Base-by-base conservation (phyloP, 805 yeast genomes). In the Kuraishia floccosa region DNA sequence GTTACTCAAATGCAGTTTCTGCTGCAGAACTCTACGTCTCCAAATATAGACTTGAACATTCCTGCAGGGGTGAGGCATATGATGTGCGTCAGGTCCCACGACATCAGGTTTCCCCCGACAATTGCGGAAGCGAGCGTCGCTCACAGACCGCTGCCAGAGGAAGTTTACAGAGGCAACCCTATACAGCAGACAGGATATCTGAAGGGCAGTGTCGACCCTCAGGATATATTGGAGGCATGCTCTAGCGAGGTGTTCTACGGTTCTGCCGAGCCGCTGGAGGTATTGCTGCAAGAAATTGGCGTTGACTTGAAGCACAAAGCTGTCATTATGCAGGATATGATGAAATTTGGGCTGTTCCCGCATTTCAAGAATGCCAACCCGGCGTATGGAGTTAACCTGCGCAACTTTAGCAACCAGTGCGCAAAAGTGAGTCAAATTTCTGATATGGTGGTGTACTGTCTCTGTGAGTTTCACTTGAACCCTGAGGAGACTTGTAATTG, bases 401-500 rank as follows among this genome's bases (percentile, higher is more conserved):
- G 96, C 39, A 83, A 87, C 47, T 87, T 86, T 52, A 85, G 82
- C 46, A 72, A 81, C 34, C 97, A 89, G 54, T 80, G 76, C 13
- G 68, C 85, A n/a, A 86, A 85, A 47, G 58, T 78, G 37, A 80
- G 91, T 21, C 61, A 72, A 17, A 61, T 85, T 7, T 66, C 91
- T 0, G 93, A 83, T 46, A 69, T 85, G 30, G 58, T 84, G 5
- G 71, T 87, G n/a, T 89, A 86, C 49, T 70, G 85, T 39, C 63
- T 74, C 37, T 61, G 68, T 36, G 52, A 54, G 3, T 56, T 53
- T 30, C 64, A 60, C 40, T 46, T 40, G n/a, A 22, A 13, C 12
- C 14, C 9, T 4, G 31, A 25, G 9, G 29, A 33, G 14, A 37
- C 37, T 6, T 63, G 70, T 40, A 44, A 43, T 16, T 65, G 69